Evolutionary conservation across 371 early-diverging fungal species (phyloP).

Genomic region (Lichtheimia ramosa): DNA sequence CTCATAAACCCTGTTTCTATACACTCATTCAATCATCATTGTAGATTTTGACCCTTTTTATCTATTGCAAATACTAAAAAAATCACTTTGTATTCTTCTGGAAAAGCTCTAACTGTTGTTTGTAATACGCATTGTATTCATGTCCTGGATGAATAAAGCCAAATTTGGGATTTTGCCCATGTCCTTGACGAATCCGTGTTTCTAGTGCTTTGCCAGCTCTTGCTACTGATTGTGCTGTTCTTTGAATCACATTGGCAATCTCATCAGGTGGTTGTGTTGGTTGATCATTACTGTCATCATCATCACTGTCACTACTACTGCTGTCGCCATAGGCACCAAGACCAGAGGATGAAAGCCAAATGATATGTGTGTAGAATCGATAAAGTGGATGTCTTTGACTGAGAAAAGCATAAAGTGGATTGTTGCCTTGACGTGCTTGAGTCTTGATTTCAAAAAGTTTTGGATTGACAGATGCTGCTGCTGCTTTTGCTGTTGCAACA

Average conservation of each 20-base stretch:
- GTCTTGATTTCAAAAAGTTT: slow-evolving; percentile 63
- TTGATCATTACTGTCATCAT: slow-evolving; percentile 1
- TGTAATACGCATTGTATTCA: slow-evolving; percentile 23
- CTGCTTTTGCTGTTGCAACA: slow-evolving; percentile 63
- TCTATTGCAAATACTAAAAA: background rate
- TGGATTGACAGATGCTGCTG: slow-evolving; percentile 45
- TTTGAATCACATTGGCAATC: slow-evolving; percentile 20
- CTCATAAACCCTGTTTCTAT: background rate
- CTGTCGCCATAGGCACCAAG: slow-evolving; percentile 47
- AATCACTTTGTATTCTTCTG: background rate
- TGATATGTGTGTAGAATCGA: slow-evolving; percentile 64
- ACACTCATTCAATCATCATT: background rate
- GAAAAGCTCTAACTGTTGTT: slow-evolving; percentile 10
- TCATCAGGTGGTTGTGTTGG: slow-evolving; percentile 5
- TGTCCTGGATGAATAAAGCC: slow-evolving; percentile 34
- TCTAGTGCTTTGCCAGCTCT: slow-evolving; percentile 31
- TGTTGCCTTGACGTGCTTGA: slow-evolving; percentile 68
- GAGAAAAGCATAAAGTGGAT: slow-evolving; percentile 67
- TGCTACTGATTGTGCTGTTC: slow-evolving; percentile 34
- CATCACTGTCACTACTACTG: slow-evolving; percentile 35
- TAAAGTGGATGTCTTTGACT: slow-evolving; percentile 49
- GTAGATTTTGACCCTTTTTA: slow-evolving; percentile 1
- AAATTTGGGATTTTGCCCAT: slow-evolving; percentile 33
- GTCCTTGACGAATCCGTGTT: slow-evolving; percentile 21
- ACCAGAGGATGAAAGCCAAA: slow-evolving; percentile 59